These are phyloP conservation scores for Fusarium sp. DNA, from an alignment of 2,329 filamentous ascomycete genomes.

Conservation along the genomic window DNA sequence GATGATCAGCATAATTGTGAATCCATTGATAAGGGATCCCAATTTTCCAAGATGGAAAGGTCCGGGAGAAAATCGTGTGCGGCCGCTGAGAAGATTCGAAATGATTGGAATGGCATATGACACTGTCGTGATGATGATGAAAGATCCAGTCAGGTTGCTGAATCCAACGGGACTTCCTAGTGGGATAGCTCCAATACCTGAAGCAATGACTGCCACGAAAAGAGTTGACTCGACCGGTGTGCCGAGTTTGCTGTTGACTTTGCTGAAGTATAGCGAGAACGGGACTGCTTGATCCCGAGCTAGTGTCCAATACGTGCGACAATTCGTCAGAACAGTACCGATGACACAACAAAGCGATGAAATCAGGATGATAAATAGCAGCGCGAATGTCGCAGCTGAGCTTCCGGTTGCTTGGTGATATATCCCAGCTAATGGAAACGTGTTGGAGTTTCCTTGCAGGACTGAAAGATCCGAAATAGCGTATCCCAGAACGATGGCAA, in stretches of 20 bases:
- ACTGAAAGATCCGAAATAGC: conserved; percentile 42
- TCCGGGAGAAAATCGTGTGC: conserved; percentile 26
- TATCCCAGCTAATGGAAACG: conserved; percentile 40
- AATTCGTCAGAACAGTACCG: conserved; percentile 42
- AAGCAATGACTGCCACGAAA: conserved; percentile 41
- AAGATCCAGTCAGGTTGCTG: conserved; percentile 43
- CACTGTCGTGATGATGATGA: conserved; percentile 45
- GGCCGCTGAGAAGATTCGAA: conserved; percentile 32
- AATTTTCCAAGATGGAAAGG: conserved; percentile 30
- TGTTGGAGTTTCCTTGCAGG: conserved; percentile 38
- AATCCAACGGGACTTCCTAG: conserved; percentile 43
- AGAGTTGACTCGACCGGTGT: conserved; percentile 41
- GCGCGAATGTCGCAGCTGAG: conserved; percentile 29
- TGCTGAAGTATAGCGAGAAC: conserved; percentile 29
- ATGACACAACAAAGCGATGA: conserved; percentile 41
- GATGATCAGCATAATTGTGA: conserved; percentile 32
- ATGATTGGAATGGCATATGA: conserved; percentile 42
- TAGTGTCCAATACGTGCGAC: conserved; percentile 41
- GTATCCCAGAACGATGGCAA: conserved; percentile 40
- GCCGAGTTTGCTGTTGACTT: conserved; percentile 31
- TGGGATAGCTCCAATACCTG: conserved; percentile 42
- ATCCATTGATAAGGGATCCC: conserved; percentile 28
- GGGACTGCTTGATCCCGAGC: conserved; percentile 44
- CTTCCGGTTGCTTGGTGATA: conserved; percentile 42
- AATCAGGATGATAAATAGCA: conserved; percentile 43